phyloP scores from a whole-genome alignment of 2,329 filamentous ascomycete species.

The Colletotrichum sp. region DNA sequence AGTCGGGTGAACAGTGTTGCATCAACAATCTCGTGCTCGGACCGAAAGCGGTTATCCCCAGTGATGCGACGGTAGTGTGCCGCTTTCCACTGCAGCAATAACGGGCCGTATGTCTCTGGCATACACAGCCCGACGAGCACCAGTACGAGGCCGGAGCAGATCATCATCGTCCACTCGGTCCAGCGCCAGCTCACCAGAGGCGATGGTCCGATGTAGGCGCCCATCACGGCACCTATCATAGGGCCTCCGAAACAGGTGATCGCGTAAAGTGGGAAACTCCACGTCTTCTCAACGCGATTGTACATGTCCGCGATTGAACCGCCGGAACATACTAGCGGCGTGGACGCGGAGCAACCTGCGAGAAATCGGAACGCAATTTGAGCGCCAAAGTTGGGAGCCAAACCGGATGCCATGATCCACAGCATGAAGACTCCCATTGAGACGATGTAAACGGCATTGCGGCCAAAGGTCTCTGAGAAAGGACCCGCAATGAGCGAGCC shows the following conservation, averaged over 20 bases:
- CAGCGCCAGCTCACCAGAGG: constrained; percentile 61
- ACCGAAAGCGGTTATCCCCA: constrained; percentile 64
- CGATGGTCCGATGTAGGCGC: constrained; percentile 69
- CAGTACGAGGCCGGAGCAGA: constrained; percentile 64
- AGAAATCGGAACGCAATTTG: constrained; percentile 53
- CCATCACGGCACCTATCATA: constrained; percentile 46
- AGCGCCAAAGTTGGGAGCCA: constrained; percentile 45
- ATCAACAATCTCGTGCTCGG: constrained; percentile 64
- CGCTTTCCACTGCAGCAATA: constrained; percentile 66
- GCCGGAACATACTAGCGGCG: constrained; percentile 46
- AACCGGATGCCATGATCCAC: constrained; percentile 48
- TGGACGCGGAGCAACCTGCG: constrained; percentile 49
- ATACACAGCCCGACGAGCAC: constrained; percentile 62
- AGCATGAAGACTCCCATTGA: constrained; percentile 46
- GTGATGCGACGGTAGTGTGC: constrained; percentile 63
- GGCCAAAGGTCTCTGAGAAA: constrained; percentile 41
- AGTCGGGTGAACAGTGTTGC: constrained; percentile 56
- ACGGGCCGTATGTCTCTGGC: constrained; percentile 66
- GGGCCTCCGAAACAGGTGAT: constrained; percentile 45
- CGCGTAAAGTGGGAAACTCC: constrained; percentile 50
- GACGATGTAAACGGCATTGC: constrained; percentile 43
- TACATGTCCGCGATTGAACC: constrained; percentile 47
- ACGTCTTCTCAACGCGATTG: constrained; percentile 37
- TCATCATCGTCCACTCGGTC: constrained; percentile 69
- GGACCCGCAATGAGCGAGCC: constrained; percentile 41